Conservation (phyloP, 2,329 filamentous ascomycete genomes). For the Penicillium expansum region DNA sequence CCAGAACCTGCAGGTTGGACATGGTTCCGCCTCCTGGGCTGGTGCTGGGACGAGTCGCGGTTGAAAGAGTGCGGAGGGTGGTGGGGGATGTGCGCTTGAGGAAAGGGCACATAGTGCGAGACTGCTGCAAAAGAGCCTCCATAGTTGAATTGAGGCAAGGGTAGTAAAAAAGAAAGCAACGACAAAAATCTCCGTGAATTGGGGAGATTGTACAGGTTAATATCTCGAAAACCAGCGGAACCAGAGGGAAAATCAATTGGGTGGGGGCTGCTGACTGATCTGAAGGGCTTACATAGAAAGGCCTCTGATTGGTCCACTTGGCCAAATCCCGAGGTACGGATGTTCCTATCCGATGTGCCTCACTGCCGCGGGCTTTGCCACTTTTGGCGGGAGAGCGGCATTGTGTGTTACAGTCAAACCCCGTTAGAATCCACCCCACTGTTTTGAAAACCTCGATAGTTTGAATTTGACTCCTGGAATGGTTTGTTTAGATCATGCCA, state of each 20-base stretch:
- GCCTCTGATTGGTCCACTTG: background rate
- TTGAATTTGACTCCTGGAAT: background rate
- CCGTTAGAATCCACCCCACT: background rate
- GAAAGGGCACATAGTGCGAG: slow-evolving; percentile 95
- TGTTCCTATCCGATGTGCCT: background rate
- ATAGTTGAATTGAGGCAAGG: slow-evolving; percentile 50
- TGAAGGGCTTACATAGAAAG: background rate
- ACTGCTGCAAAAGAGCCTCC: slow-evolving; percentile 93
- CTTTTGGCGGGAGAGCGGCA: too few relatives aligned
- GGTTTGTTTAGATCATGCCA: background rate
- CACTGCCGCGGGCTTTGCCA: background rate
- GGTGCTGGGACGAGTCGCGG: slow-evolving; percentile 62
- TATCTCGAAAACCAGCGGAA: background rate
- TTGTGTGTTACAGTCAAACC: background rate
- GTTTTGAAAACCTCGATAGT: background rate
- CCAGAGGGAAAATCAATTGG: slow-evolving; percentile 3
- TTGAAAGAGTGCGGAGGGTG: slow-evolving; percentile 83
- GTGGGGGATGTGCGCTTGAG: slow-evolving; percentile 90
- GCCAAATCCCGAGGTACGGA: background rate
- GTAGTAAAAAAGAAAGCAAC: background rate
- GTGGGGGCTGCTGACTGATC: slow-evolving; percentile 4
- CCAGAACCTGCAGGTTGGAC: slow-evolving; percentile 93
- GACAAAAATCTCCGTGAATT: background rate
- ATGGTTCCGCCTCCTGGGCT: slow-evolving; percentile 81
- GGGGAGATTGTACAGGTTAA: background rate